Conservation (phyloP, 768 basidiomycete species). For the Boletus barrowsii region DNA sequence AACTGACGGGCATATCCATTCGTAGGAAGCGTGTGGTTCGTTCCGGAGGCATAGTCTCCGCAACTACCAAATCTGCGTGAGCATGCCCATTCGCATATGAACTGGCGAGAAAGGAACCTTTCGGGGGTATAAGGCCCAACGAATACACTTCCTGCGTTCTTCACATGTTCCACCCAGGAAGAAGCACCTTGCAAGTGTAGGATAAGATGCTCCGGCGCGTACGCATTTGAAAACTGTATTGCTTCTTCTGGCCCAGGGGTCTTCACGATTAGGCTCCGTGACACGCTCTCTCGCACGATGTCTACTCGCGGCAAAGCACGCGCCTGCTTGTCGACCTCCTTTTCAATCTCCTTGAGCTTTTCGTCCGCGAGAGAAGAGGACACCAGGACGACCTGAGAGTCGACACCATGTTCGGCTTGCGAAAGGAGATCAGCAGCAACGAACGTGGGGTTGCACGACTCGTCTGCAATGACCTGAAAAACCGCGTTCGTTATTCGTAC, state of each 20-base stretch:
- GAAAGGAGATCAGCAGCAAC: slow-evolving; percentile 96
- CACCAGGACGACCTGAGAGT: slow-evolving; percentile 96
- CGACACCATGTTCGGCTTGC: slow-evolving; percentile 97
- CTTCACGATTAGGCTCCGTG: slow-evolving; percentile 88
- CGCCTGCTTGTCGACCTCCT: slow-evolving; percentile 84
- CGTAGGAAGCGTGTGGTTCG: slow-evolving; percentile 96
- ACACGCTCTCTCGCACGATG: slow-evolving; percentile 85
- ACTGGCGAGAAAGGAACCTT: slow-evolving; percentile 53
- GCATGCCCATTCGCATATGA: background rate
- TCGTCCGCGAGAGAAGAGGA: slow-evolving; percentile 64
- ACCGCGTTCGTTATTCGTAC: slow-evolving; percentile 32
- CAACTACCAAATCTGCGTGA: slow-evolving; percentile 52
- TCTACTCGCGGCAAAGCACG: slow-evolving; percentile 81
- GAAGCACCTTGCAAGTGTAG: slow-evolving; percentile 77
- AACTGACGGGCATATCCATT: slow-evolving; percentile 97
- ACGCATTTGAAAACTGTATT: slow-evolving; percentile 89
- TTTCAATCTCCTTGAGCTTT: slow-evolving; percentile 71
- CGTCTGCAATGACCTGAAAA: slow-evolving; percentile 87
- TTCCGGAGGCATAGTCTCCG: slow-evolving; percentile 98
- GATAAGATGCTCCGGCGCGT: slow-evolving; percentile 97
- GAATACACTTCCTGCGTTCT: slow-evolving; percentile 96
- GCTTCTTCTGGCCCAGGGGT: slow-evolving; percentile 67
- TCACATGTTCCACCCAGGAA: slow-evolving; percentile 58
- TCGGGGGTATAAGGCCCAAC: slow-evolving; percentile 95
- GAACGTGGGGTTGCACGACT: slow-evolving; percentile 80